A percentile compares a stretch with the other conserved stretches of the same genome.
phyloP scores from a whole-genome alignment of 768 basidiomycete genomes.

The Podaxis rugospora region DNA sequence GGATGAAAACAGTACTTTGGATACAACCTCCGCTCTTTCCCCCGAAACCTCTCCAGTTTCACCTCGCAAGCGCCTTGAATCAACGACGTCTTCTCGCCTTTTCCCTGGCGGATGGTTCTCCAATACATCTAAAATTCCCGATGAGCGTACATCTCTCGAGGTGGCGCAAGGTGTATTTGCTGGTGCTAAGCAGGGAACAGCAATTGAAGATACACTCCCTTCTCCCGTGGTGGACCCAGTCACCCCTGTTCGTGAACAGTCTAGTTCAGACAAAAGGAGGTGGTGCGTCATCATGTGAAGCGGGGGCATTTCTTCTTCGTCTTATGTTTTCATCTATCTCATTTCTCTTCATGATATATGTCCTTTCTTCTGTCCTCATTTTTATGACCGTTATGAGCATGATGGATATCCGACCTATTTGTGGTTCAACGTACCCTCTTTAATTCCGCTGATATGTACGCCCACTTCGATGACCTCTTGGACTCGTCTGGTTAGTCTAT shows the following conservation, averaged over 20 bases:
- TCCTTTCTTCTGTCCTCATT: not conserved
- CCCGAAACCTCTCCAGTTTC: constrained; percentile 9
- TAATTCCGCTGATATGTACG: not conserved
- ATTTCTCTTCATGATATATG: not conserved
- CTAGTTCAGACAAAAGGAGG: constrained; percentile 13
- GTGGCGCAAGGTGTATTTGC: constrained; percentile 46
- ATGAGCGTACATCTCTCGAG: constrained; percentile 44
- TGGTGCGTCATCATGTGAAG: constrained; percentile 17
- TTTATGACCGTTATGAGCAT: constrained; percentile 4
- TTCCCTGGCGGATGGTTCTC: constrained; percentile 56
- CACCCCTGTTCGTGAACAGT: constrained; percentile 8
- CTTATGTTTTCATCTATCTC: not conserved
- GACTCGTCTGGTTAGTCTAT: constrained; percentile 6
- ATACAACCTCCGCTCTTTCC: constrained; percentile 12
- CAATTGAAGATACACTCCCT: constrained; percentile 5
- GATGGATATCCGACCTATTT: not conserved
- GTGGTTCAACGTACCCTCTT: not conserved
- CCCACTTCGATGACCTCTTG: constrained; percentile 5
- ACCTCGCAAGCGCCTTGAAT: constrained; percentile 41
- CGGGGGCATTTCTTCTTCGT: not conserved
- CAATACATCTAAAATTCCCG: constrained; percentile 30
- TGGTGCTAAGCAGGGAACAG: constrained; percentile 21
- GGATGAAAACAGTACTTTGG: constrained; percentile 2
- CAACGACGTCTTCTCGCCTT: constrained; percentile 50
- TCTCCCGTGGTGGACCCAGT: constrained; percentile 10